These are phyloP conservation scores for Pestalotiopsis sp. DNA, from an alignment of 2,329 filamentous ascomycete genomes.

Conservation along the genomic window DNA sequence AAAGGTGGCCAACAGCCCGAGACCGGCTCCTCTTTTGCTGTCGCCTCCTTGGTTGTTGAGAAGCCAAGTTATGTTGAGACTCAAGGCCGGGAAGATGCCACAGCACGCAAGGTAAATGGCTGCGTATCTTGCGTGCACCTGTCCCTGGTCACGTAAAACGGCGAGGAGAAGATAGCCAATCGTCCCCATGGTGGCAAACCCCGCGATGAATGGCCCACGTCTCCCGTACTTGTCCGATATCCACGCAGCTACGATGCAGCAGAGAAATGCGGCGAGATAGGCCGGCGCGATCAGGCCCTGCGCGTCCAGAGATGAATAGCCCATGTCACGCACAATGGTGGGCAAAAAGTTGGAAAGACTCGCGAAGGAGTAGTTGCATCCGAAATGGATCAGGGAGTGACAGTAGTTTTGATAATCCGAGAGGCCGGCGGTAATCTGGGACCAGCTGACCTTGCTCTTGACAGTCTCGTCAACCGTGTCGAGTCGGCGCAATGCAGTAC, in stretches of 20 bases:
- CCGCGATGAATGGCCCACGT: not conserved
- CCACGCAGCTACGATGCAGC: not conserved
- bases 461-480: not conserved
- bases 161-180: not conserved
- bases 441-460: not conserved
- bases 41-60: not conserved
- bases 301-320: not conserved
- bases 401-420: not conserved
- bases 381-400: not conserved
- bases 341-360: not conserved
- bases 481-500: not conserved
- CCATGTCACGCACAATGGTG: not conserved
- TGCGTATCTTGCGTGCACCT: not conserved
- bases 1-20: not conserved
- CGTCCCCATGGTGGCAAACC: not conserved
- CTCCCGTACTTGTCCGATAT: not conserved
- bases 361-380: not conserved
- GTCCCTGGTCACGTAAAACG: not conserved
- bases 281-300: not conserved
- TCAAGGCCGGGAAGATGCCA: not conserved
- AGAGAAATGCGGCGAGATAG: not conserved
- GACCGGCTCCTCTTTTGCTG: not conserved
- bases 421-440: not conserved
- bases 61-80: not conserved
- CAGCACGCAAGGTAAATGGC: not conserved